phyloP scores from a whole-genome alignment of 2,329 filamentous ascomycete species.

The Cytospora chrysosperma region DNA sequence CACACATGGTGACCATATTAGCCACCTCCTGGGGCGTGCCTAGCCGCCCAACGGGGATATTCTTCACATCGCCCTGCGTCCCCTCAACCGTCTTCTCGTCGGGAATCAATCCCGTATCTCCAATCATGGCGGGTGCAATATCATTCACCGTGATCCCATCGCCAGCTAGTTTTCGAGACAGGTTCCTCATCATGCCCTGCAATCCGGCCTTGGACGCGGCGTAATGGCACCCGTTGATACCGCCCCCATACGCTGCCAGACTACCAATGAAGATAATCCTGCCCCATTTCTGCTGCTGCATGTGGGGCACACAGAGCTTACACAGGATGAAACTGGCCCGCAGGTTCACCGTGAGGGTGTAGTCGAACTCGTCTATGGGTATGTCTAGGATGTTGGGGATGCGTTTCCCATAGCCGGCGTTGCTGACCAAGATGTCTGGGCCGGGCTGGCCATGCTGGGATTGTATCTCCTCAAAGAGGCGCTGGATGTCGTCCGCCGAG shows the following conservation, averaged over 20 bases:
- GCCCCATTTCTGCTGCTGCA: slow-evolving; percentile 61
- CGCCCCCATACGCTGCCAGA: slow-evolving; percentile 61
- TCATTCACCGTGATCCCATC: slow-evolving; percentile 66
- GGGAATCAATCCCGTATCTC: slow-evolving; percentile 62
- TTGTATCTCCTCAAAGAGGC: slow-evolving; percentile 55
- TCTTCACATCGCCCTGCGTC: slow-evolving; percentile 57
- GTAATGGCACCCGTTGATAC: slow-evolving; percentile 62
- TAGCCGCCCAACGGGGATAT: slow-evolving; percentile 58
- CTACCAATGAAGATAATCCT: slow-evolving; percentile 64
- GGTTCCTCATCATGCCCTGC: slow-evolving; percentile 64
- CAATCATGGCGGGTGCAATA: slow-evolving; percentile 69
- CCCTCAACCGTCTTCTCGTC: slow-evolving; percentile 49
- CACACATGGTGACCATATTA: slow-evolving; percentile 60
- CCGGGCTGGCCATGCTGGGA: slow-evolving; percentile 48
- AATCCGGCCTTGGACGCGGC: slow-evolving; percentile 62
- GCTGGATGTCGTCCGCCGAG: slow-evolving; percentile 50
- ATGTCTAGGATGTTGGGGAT: slow-evolving; percentile 58
- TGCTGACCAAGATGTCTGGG: slow-evolving; percentile 64
- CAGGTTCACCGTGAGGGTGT: slow-evolving; percentile 61
- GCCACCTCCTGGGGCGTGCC: slow-evolving; percentile 60
- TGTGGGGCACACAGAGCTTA: slow-evolving; percentile 59
- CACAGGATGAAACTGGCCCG: slow-evolving; percentile 61
- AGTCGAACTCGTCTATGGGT: slow-evolving; percentile 62
- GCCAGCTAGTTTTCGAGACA: slow-evolving; percentile 57
- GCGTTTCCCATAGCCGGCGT: slow-evolving; percentile 66